Percentiles rank a stretch among this genome's conserved stretches.
These are phyloP conservation scores for Suhomyces bolitotheri DNA, from an alignment of 1,139 yeast species.

Conservation along the genomic window DNA sequence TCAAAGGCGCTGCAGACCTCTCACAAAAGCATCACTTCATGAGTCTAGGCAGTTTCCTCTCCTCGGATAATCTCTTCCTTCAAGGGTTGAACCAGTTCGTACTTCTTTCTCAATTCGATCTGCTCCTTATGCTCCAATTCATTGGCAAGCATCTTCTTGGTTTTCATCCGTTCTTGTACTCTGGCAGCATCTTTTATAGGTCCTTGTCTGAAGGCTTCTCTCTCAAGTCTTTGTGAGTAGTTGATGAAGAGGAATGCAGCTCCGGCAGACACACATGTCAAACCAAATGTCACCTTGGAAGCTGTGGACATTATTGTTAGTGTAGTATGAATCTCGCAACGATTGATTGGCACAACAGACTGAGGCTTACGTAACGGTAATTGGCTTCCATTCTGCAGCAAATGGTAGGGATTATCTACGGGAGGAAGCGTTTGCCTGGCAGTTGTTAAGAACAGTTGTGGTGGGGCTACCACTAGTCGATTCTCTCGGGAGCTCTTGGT, in stretches of 20 bases:
- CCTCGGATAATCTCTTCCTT: constrained; percentile 39
- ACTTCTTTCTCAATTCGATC: constrained; percentile 61
- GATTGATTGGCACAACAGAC: no score
- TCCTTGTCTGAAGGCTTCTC: constrained; percentile 72
- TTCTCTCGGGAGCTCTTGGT: no score
- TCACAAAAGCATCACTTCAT: no score
- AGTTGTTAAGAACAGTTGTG: no score
- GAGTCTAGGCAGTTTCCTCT: no score
- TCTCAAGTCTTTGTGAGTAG: constrained; percentile 63
- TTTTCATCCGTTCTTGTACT: constrained; percentile 43
- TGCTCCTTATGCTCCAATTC: constrained; percentile 76
- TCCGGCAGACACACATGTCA: constrained; percentile 56
- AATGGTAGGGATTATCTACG: no score
- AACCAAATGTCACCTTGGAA: constrained; percentile 66
- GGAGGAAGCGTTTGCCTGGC: no score
- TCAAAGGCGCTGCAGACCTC: no score
- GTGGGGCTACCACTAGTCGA: no score
- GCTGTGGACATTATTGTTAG: constrained; percentile 61
- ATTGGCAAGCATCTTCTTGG: constrained; percentile 52
- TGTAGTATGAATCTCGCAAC: no score
- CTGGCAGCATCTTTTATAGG: constrained; percentile 77
- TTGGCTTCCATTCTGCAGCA: no score
- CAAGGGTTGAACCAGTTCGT: constrained; percentile 68
- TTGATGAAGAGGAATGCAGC: constrained; percentile 67
- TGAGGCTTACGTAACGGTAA: no score